phyloP scores from a whole-genome alignment of 73 alveolate genomes.

The Tetrahymena thermophila region DNA sequence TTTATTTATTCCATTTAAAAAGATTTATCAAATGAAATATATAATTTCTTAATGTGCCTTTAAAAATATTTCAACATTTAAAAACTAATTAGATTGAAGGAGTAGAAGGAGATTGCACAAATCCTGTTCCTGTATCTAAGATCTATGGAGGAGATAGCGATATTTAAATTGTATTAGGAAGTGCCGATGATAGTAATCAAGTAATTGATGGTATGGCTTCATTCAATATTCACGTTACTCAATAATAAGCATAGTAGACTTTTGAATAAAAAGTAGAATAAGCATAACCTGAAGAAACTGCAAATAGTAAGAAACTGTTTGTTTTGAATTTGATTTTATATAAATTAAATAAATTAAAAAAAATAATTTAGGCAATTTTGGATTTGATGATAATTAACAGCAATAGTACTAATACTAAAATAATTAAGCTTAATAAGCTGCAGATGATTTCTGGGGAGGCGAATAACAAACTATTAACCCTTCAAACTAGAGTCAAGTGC shows the following conservation, averaged over 20 bases:
- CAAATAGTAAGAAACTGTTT: not conserved
- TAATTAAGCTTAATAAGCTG: not conserved
- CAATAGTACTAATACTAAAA: not conserved
- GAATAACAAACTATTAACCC: not conserved
- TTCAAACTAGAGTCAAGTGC: not conserved
- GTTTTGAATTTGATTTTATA: not conserved
- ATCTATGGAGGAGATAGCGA: slow-evolving; percentile 62
- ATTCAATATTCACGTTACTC: not conserved
- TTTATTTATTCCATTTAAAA: not conserved
- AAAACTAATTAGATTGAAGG: slow-evolving; percentile 51
- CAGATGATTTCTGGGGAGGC: not conserved
- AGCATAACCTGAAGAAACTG: not conserved
- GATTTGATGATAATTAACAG: not conserved
- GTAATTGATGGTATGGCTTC: not conserved
- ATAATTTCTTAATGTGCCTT: not conserved
- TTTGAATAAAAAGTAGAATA: not conserved
- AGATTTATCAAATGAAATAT: not conserved
- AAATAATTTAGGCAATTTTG: not conserved
- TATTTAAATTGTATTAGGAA: slow-evolving; percentile 5
- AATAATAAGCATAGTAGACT: not conserved
- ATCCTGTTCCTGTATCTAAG: slow-evolving; percentile 51
- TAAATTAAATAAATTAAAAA: no score
- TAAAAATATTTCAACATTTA: not conserved
- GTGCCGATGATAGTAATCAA: slow-evolving; percentile 13
- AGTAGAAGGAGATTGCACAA: slow-evolving; percentile 25